A percentile compares a stretch with the other conserved stretches of the same genome.
Conservation (phyloP, 805 yeast genomes). For the Lipomyces oligophaga region DNA sequence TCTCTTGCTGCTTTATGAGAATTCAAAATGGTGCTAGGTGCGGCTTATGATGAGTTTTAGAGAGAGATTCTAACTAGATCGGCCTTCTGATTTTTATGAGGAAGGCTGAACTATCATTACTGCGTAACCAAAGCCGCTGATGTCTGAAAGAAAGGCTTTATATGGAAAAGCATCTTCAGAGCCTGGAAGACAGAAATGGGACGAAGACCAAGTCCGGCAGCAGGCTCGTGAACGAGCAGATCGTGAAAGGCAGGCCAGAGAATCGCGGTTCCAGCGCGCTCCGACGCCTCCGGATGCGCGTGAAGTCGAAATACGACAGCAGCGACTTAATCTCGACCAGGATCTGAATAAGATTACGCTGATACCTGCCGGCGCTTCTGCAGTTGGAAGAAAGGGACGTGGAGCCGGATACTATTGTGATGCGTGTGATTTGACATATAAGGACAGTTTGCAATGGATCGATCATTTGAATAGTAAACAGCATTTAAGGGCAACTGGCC, state of each 20-base stretch:
- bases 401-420: conserved; percentile 85
- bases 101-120: too few species aligned
- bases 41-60: too few species aligned
- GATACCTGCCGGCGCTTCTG: conserved; percentile 38
- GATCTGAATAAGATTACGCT: conserved; percentile 37
- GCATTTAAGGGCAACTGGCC: conserved; percentile 43
- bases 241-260: conserved; percentile 15
- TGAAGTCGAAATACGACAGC: conserved; percentile 31
- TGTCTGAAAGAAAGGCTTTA: conserved; percentile 15
- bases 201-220: conserved; percentile 18
- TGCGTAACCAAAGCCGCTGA: background rate
- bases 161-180: conserved; percentile 22
- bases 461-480: conserved; percentile 79
- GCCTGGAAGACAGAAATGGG: conserved; percentile 28
- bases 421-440: conserved; percentile 70
- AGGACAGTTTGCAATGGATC: conserved; percentile 74
- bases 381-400: conserved; percentile 45
- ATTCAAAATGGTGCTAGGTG: too few species aligned
- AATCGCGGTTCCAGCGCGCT: conserved; percentile 17
- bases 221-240: conserved; percentile 27
- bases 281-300: conserved; percentile 31
- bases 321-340: conserved; percentile 34
- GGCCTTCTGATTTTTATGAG: too few species aligned
- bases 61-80: too few species aligned
- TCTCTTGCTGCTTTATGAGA: too few species aligned